phyloP scores from a whole-genome alignment of 768 basidiomycete species.

The Rhizopogon rudus region DNA sequence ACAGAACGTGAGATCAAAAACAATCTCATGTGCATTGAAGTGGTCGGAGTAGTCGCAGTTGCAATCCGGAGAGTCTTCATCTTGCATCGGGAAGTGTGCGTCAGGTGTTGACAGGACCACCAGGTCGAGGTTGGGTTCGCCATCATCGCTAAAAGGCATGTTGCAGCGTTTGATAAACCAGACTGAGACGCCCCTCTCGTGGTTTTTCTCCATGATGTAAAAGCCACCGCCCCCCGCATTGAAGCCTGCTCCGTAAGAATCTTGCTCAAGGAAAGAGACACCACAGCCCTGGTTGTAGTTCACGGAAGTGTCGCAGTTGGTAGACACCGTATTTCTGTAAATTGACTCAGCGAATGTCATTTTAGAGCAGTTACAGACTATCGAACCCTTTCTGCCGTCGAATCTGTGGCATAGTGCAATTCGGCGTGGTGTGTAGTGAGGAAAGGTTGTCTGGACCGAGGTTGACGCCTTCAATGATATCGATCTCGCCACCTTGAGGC shows the following conservation, averaged over 20 bases:
- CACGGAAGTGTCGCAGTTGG: slow-evolving; percentile 42
- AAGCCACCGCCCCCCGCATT: slow-evolving; percentile 54
- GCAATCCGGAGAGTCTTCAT: slow-evolving; percentile 5
- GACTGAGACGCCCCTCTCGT: slow-evolving; percentile 40
- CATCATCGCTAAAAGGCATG: slow-evolving; percentile 23
- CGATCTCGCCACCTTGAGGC: slow-evolving; percentile 59
- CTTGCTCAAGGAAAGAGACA: slow-evolving; percentile 31
- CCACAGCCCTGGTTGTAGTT: slow-evolving; percentile 64
- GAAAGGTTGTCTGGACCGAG: slow-evolving; percentile 38
- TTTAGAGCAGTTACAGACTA: neutral
- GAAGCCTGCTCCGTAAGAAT: slow-evolving; percentile 45
- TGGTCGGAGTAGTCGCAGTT: slow-evolving; percentile 48
- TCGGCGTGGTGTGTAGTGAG: slow-evolving; percentile 49
- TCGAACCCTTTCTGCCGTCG: slow-evolving; percentile 46
- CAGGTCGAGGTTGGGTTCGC: neutral
- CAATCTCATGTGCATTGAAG: slow-evolving; percentile 47
- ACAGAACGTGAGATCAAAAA: slow-evolving; percentile 62
- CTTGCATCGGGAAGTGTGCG: slow-evolving; percentile 41
- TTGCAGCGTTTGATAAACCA: slow-evolving; percentile 56
- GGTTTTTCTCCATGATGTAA: slow-evolving; percentile 47
- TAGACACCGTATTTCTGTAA: slow-evolving; percentile 33
- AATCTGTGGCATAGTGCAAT: slow-evolving; percentile 39
- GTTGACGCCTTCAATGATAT: slow-evolving; percentile 62
- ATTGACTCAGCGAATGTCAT: neutral
- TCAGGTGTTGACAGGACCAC: slow-evolving; percentile 27